Percentiles rank a stretch among this genome's conserved stretches.
Evolutionary conservation across 768 basidiomycete species (phyloP).

Genomic region (Cystobasidiopsis lactophilus): DNA sequence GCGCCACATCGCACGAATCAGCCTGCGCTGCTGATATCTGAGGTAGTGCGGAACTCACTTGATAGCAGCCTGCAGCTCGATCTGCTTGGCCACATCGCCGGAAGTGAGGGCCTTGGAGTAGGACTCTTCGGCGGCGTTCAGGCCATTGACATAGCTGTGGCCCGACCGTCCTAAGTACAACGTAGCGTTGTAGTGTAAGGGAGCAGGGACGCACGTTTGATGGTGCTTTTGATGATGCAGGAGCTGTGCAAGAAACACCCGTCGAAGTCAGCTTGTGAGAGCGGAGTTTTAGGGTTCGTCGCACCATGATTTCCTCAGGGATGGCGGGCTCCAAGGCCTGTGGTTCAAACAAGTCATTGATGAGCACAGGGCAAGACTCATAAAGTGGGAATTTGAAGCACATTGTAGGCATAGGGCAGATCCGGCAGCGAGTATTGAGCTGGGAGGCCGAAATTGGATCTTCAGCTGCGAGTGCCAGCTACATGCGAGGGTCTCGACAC

Average conservation of each 20-base stretch:
- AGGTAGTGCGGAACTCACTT: no score
- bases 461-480: no score
- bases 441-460: no score
- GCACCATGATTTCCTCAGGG: conserved; percentile 72
- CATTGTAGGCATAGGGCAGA: conserved; percentile 1
- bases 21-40: neutral
- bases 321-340: conserved; percentile 31
- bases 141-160: conserved; percentile 66
- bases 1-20: no score
- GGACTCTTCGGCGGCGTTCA: conserved; percentile 74
- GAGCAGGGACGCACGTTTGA: conserved; percentile 27
- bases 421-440: neutral
- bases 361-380: no score
- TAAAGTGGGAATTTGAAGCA: neutral
- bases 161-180: neutral
- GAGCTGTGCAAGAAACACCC: no score
- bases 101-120: conserved; percentile 35
- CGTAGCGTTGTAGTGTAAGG: no score
- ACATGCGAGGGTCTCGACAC: no score
- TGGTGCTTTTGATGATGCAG: conserved; percentile 57
- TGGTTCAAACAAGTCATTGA: no score
- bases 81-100: conserved; percentile 45
- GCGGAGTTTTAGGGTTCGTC: no score
- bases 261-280: no score
- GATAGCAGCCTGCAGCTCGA: conserved; percentile 69